phyloP scores from a whole-genome alignment of 768 basidiomycete genomes.

The Lactarius indigo region DNA sequence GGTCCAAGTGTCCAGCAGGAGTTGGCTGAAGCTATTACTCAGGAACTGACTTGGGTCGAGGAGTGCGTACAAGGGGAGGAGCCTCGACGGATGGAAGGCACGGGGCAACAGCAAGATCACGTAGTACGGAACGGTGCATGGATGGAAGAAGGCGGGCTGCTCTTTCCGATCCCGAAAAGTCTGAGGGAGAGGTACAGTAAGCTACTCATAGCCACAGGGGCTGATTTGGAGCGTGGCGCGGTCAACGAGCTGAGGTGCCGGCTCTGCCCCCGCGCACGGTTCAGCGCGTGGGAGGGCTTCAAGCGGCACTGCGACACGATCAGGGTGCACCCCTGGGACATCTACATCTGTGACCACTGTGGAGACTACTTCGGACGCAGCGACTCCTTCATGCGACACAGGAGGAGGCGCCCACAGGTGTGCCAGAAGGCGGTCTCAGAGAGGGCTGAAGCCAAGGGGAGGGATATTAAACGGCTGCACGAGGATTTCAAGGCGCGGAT shows the following conservation, averaged over 20 bases:
- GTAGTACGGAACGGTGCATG: too few species aligned
- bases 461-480: background rate
- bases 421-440: background rate
- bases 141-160: background rate
- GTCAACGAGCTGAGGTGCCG: background rate
- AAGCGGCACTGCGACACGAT: background rate
- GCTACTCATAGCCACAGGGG: background rate
- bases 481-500: background rate
- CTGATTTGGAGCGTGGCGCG: background rate
- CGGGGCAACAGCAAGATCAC: background rate
- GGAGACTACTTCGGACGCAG: background rate
- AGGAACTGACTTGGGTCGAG: background rate
- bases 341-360: background rate
- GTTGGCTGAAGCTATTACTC: too few species aligned
- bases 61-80: background rate
- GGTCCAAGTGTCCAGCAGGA: background rate
- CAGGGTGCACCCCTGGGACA: background rate
- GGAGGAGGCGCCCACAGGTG: background rate
- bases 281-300: background rate
- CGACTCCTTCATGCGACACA: background rate
- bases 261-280: background rate
- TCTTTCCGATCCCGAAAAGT: background rate
- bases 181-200: background rate
- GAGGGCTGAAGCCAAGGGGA: background rate
- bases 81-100: background rate